phyloP scores from a whole-genome alignment of 2,329 filamentous ascomycete species.

The Elsinoe batatas region DNA sequence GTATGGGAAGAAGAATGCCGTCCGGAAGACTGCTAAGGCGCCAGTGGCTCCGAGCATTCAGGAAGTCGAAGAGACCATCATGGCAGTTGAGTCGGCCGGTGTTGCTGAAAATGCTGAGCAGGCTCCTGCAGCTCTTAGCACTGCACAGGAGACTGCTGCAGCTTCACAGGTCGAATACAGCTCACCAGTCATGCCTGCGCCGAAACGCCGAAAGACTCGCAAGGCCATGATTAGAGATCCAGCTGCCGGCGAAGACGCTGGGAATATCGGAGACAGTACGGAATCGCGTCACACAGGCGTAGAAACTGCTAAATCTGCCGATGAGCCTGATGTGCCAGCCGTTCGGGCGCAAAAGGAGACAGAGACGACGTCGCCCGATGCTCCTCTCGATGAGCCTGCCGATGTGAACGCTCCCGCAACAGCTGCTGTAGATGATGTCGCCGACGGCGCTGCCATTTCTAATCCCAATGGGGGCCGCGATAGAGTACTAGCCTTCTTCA shows the following conservation, averaged over 20 bases:
- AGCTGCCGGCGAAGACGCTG: background rate
- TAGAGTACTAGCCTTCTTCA: slow-evolving; percentile 51
- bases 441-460: background rate
- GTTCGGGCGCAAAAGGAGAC: too few relatives aligned
- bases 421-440: too few relatives aligned
- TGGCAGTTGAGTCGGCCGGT: too few relatives aligned
- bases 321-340: too few relatives aligned
- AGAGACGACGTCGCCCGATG: too few relatives aligned
- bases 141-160: background rate
- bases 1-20: slow-evolving; percentile 10
- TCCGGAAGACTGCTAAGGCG: slow-evolving; percentile 10
- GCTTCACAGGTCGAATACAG: slow-evolving; percentile 5
- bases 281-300: too few relatives aligned
- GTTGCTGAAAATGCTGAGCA: too few relatives aligned
- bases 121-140: background rate
- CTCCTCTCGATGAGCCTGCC: too few relatives aligned
- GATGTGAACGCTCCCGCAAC: too few relatives aligned
- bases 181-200: slow-evolving; percentile 15
- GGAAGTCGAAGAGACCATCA: too few relatives aligned
- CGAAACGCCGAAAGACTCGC: slow-evolving; percentile 18
- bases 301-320: too few relatives aligned
- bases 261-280: too few relatives aligned
- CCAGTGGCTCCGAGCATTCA: background rate
- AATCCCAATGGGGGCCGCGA: slow-evolving; percentile 22
- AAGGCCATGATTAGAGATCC: background rate